These are phyloP conservation scores for Leishmania lainsoni DNA, from an alignment of 208 protist species.

Conservation along the genomic window DNA sequence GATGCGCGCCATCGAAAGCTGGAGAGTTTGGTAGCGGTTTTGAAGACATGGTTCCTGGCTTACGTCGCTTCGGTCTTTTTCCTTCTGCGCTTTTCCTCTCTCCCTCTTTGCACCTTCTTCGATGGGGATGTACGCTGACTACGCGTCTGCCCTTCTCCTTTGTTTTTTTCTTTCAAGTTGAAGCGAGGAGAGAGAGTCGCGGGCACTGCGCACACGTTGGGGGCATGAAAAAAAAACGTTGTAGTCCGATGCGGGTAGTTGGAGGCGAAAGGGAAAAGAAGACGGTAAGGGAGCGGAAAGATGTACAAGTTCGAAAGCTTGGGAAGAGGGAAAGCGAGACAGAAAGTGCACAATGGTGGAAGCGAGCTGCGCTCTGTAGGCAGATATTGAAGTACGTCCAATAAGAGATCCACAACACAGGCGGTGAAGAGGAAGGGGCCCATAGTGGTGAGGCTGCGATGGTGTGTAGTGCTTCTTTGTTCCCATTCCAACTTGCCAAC, in stretches of 20 bases:
- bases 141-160: not conserved
- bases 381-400: not conserved
- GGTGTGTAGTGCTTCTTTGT: not conserved
- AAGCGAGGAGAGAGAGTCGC: not conserved
- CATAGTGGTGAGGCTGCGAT: not conserved
- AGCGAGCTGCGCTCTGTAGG: not conserved
- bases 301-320: not conserved
- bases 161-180: too few relatives aligned
- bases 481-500: not conserved
- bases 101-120: not conserved
- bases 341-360: not conserved
- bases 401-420: not conserved
- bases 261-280: not conserved
- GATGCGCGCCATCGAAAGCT: constrained; percentile 58
- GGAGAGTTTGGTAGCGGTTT: constrained; percentile 26
- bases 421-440: not conserved
- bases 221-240: not conserved
- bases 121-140: not conserved
- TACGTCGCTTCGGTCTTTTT: not conserved
- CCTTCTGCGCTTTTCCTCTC: not conserved
- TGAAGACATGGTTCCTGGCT: constrained; percentile 31
- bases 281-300: not conserved
- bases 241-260: not conserved
- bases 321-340: not conserved
- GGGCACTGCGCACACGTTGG: not conserved